Evolutionary conservation across 768 basidiomycete genomes (phyloP).

Genomic region (Kwoniella dejecticola): DNA sequence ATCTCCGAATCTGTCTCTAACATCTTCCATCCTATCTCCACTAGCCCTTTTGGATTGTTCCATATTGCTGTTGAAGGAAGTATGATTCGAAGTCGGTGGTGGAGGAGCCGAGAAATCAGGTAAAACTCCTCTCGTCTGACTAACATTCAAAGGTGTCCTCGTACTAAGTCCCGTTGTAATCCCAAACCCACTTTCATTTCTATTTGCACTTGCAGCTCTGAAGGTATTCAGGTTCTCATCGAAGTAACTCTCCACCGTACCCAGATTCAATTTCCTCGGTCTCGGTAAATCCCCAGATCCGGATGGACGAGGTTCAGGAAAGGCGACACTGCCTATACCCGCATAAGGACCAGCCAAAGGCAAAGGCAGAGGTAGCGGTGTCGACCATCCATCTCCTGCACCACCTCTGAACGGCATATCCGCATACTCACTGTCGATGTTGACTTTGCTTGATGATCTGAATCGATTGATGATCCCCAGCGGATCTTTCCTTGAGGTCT

Average conservation of each 20-base stretch:
- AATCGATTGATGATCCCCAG: conserved; percentile 18
- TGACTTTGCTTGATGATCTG: neutral
- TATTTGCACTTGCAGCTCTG: neutral
- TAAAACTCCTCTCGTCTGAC: neutral
- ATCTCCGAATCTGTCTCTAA: conserved; percentile 4
- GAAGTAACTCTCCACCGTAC: conserved; percentile 18
- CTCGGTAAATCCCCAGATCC: no score
- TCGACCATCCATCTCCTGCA: conserved; percentile 16
- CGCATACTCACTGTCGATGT: neutral
- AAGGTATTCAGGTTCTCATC: conserved; percentile 5
- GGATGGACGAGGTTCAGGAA: conserved; percentile 10
- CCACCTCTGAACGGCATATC: conserved; percentile 10
- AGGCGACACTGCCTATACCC: neutral
- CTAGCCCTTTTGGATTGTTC: neutral
- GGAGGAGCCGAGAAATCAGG: conserved; percentile 19
- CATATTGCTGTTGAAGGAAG: neutral
- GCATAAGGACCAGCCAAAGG: neutral
- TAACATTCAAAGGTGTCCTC: no score
- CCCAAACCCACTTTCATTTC: neutral
- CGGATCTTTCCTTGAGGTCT: conserved; percentile 12
- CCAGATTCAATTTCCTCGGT: conserved; percentile 4
- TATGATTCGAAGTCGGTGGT: conserved; percentile 9
- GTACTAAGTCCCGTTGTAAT: neutral
- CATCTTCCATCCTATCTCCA: neutral
- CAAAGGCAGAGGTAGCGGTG: conserved; percentile 1